These are phyloP conservation scores for Erysimum cheiri DNA, from an alignment of 441 rosid genomes.

Conservation along the genomic window DNA sequence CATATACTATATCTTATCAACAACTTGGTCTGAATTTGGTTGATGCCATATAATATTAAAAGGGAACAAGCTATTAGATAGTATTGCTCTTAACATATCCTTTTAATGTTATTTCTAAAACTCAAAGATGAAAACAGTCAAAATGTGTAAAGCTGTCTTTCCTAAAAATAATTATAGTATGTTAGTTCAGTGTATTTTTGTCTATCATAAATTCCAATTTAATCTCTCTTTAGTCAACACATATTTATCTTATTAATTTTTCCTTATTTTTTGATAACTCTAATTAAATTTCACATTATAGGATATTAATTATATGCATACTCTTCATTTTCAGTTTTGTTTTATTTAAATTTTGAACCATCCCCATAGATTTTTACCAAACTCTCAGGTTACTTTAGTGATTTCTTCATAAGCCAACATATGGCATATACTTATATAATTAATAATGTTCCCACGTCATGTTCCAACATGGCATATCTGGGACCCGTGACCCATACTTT, in stretches of 20 bases:
- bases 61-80: neutral
- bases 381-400: neutral
- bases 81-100: too few relatives aligned
- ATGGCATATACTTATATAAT: neutral
- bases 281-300: neutral
- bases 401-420: neutral
- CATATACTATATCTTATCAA: neutral
- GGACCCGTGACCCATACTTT: neutral
- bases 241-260: conserved; percentile 3
- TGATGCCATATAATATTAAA: neutral
- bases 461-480: conserved; percentile 7
- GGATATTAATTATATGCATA: neutral
- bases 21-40: neutral
- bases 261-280: neutral
- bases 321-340: conserved; percentile 13
- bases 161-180: neutral
- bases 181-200: conserved; percentile 10
- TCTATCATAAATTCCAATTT: neutral
- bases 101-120: conserved; percentile 22
- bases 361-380: neutral
- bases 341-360: neutral
- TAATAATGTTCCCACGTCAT: conserved; percentile 8
- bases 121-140: neutral
- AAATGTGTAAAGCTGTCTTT: conserved; percentile 16
- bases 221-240: conserved; percentile 14